Base-by-base conservation (phyloP, 805 yeast genomes). In the Wickerhamiella dianesei region DNA sequence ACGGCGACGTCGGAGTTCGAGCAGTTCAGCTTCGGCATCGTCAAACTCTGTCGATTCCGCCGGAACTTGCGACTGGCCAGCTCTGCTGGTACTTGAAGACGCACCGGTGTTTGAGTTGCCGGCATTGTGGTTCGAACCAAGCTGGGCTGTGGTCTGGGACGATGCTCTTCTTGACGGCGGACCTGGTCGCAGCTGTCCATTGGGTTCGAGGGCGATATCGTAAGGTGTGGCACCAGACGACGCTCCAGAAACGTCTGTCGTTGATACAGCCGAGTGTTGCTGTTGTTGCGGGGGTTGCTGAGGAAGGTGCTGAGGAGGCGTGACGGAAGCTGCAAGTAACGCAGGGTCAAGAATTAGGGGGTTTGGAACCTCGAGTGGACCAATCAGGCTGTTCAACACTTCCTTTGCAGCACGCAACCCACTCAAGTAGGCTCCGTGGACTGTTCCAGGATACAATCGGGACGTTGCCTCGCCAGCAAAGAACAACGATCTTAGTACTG, bases 391-490 rank as follows among this genome's bases (percentile, higher is more conserved):
- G 25, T 64, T 63, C 35, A 68, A 50, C 2, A 66, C 65, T 42
- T 68, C 72, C 19, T 60, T 61, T 1, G 72, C 71, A 1, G 67
- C 70, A 6, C 71, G 51, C 35, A 68, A 51, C 1, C 72, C 72
- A 12, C 70, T 65, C 0, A 68, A 48, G 44, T 65, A 68, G 1
- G 72, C 72, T 3, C 72, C 72, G 43, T 68, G 71, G 3, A 68
- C 65, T 0, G 72, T 66, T 1, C 70, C 70, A 1, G 72, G 71
- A 43, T 60, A 61, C 12, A 60, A 48, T 3, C 71, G 56, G 22
- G 67, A 65, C 1, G 72, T 68, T 2, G 70, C 72, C 44, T 68
- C 72, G 32, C 72, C 72, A 0, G 72, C 72, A 47, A 68, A 68
- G 45, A 61, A 66, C 35, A 68, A 50, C 18, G 62, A 56, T 21